Evolutionary conservation across 352 stramenopile genomes (phyloP).

Genomic region (Pythium brassicae): DNA sequence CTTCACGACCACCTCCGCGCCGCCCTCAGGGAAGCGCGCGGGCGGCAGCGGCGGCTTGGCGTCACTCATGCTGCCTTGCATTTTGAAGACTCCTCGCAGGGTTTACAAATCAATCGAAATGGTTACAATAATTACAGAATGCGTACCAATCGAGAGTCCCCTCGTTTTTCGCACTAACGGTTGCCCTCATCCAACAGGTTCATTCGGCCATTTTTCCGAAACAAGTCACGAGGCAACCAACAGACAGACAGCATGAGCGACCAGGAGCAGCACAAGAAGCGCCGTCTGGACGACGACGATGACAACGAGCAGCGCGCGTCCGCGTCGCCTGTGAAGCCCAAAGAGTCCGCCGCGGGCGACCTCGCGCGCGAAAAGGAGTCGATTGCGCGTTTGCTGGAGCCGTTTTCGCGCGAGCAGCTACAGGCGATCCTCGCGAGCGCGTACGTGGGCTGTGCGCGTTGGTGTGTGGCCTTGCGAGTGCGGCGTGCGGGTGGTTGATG

Average conservation of each 20-base stretch:
- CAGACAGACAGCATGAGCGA: conserved; percentile 20
- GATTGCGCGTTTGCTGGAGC: conserved; percentile 40
- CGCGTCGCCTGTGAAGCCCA: no score
- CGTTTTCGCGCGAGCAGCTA: conserved; percentile 59
- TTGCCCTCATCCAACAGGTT: background rate
- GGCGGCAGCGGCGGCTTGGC: conserved; percentile 4
- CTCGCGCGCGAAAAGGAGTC: conserved; percentile 20
- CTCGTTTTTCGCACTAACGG: background rate
- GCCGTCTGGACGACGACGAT: conserved; percentile 22
- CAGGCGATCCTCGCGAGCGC: conserved; percentile 60
- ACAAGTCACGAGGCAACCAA: background rate
- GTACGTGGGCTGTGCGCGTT: conserved; percentile 32
- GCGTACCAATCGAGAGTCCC: background rate
- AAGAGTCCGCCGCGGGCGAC: conserved; percentile 2
- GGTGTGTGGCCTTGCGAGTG: conserved; percentile 5
- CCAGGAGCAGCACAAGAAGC: conserved; percentile 31
- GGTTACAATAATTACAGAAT: no score
- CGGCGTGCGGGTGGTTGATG: conserved; percentile 1
- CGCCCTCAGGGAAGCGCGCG: conserved; percentile 12
- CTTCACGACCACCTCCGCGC: conserved; percentile 51
- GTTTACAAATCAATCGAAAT: no score
- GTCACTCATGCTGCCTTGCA: conserved; percentile 1
- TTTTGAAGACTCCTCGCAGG: no score
- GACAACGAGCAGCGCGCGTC: conserved; percentile 1
- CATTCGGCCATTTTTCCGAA: background rate